Conservation (phyloP, 306 rosid species). For the Ceratonia siliqua region DNA sequence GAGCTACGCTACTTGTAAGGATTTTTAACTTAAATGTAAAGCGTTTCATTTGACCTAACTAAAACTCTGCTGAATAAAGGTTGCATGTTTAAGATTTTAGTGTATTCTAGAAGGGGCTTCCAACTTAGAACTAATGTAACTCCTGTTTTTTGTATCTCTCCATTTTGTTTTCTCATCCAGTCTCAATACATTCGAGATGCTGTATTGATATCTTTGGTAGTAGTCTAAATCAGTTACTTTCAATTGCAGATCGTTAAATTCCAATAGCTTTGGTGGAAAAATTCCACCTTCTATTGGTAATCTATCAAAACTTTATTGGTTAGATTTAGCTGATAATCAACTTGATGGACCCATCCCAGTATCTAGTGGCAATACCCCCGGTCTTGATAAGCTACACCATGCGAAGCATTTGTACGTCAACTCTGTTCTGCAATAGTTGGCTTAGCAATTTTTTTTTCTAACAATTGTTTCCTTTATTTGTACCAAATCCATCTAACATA, state of each 20-base stretch:
- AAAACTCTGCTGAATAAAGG: conserved; percentile 1
- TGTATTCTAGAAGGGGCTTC: background rate
- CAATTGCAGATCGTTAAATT: conserved; percentile 50
- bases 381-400: conserved; percentile 49
- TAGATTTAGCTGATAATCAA: conserved; percentile 50
- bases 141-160: background rate
- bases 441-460: background rate
- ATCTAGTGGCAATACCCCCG: conserved; percentile 47
- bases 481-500: conserved; percentile 5
- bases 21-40: conserved; percentile 14
- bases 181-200: conserved; percentile 10
- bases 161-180: background rate
- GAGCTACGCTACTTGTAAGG: conserved; percentile 53
- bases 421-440: conserved; percentile 15
- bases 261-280: conserved; percentile 39
- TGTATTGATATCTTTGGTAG: background rate
- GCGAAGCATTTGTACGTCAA: conserved; percentile 51
- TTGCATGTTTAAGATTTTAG: background rate
- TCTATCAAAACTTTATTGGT: conserved; percentile 42
- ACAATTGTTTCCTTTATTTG: background rate
- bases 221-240: conserved; percentile 23
- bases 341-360: conserved; percentile 50
- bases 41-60: background rate
- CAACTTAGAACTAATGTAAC: background rate
- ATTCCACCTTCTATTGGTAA: conserved; percentile 57